Percentiles rank a stretch among this genome's conserved stretches.
phyloP scores from a whole-genome alignment of 2,329 filamentous ascomycete genomes.

The Penicillium decumbens region DNA sequence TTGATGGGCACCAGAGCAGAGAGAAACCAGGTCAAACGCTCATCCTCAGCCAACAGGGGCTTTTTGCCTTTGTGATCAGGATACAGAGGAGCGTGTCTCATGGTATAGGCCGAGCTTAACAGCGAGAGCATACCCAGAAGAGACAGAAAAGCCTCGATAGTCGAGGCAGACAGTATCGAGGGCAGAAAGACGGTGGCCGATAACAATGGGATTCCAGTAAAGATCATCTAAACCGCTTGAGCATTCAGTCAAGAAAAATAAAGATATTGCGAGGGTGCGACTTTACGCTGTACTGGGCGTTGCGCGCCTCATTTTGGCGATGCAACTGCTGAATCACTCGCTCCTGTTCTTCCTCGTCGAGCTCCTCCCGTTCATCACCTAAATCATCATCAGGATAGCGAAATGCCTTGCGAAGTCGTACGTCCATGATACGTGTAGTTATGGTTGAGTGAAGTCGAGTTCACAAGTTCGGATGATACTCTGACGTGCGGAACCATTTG shows the following conservation, averaged over 20 bases:
- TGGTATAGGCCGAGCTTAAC: constrained; percentile 36
- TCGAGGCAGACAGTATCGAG: constrained; percentile 25
- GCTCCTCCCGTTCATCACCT: constrained; percentile 54
- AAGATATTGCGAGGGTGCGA: neutral
- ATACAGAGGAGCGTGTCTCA: constrained; percentile 30
- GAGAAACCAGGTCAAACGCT: constrained; percentile 18
- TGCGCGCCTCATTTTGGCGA: constrained; percentile 35
- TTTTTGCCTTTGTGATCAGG: constrained; percentile 31
- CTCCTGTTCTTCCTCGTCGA: constrained; percentile 66
- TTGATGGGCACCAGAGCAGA: constrained; percentile 28
- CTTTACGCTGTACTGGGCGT: constrained; percentile 40
- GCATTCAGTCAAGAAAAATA: neutral
- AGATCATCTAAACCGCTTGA: constrained; percentile 24
- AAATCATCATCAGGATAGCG: constrained; percentile 66
- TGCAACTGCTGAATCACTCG: constrained; percentile 37
- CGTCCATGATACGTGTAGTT: constrained; percentile 36
- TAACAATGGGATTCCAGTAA: constrained; percentile 37
- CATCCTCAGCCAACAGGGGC: constrained; percentile 18
- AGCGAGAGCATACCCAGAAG: constrained; percentile 36
- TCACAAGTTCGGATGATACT: neutral
- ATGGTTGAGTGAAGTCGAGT: neutral
- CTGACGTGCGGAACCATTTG: constrained; percentile 21
- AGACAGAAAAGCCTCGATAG: constrained; percentile 25
- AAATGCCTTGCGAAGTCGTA: constrained; percentile 72
- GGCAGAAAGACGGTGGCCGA: constrained; percentile 32